phyloP scores from a whole-genome alignment of 1,284 basidiomycete genomes.

The Ganoderma meredithae region DNA sequence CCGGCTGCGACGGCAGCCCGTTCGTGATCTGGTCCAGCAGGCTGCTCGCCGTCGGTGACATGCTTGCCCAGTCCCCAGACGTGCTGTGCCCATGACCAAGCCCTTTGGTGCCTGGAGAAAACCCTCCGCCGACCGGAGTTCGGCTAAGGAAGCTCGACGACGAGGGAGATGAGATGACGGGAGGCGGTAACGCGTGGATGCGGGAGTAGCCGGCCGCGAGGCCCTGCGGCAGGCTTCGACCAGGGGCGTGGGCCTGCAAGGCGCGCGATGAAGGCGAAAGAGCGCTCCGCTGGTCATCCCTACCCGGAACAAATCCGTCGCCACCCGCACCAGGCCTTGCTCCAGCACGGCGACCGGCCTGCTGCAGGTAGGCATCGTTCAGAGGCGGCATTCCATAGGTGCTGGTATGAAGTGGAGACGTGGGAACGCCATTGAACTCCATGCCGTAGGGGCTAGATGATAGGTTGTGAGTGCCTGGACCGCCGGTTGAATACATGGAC shows the following conservation, averaged over 20 bases:
- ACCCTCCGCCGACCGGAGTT: slow-evolving; percentile 30
- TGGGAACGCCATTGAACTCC: slow-evolving; percentile 37
- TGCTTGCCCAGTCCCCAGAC: slow-evolving; percentile 44
- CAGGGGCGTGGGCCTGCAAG: slow-evolving; percentile 81
- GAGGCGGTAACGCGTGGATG: slow-evolving; percentile 75
- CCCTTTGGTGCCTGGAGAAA: slow-evolving; percentile 39
- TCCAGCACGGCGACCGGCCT: slow-evolving; percentile 33
- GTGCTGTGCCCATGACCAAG: slow-evolving; percentile 36
- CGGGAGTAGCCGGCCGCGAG: slow-evolving; percentile 87
- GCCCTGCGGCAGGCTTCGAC: slow-evolving; percentile 88
- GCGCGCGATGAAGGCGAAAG: slow-evolving; percentile 74
- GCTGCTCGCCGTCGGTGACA: slow-evolving; percentile 37
- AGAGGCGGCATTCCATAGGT: slow-evolving; percentile 40
- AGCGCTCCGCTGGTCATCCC: slow-evolving; percentile 42
- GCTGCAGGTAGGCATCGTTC: slow-evolving; percentile 37
- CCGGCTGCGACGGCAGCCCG: slow-evolving; percentile 26
- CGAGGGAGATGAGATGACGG: slow-evolving; percentile 51
- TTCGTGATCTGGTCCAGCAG: slow-evolving; percentile 43
- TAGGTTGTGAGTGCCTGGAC: slow-evolving; percentile 32
- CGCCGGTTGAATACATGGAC: slow-evolving; percentile 35
- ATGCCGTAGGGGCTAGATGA: slow-evolving; percentile 36
- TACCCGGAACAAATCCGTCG: slow-evolving; percentile 37
- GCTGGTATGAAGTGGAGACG: slow-evolving; percentile 40
- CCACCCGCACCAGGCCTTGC: slow-evolving; percentile 42
- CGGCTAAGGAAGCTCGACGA: slow-evolving; percentile 45